Evolutionary conservation across 371 early-diverging fungal genomes (phyloP), one percentile per base, ranked within the genome.

Genomic region (Circinella minor): DNA sequence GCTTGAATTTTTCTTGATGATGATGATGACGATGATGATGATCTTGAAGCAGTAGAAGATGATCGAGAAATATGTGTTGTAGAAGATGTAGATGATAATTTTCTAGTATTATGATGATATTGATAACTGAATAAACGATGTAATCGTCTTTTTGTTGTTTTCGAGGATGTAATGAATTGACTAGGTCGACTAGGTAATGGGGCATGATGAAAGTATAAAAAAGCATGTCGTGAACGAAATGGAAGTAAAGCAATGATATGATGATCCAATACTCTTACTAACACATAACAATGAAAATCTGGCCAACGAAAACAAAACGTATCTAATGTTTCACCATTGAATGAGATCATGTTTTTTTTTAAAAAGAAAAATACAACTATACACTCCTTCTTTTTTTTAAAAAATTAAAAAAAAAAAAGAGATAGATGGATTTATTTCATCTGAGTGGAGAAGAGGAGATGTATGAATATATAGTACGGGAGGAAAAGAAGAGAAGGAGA

Each of bases 231-330:
- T 3, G 78, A 74, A 11, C 62, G 71, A 3, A 75, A 43, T 13
- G 81, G 81, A 13, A 73, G 55, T 36, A 81, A 51, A n/a, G 79
- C 78, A 14, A 81, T 77, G 15, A 75, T 68, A 34, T 57, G 27
- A 3, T 54, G 20, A 13, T 74, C 70, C 0, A 81, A 49, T 4
- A 81, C 72, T 9, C 77, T 71, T 0, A 79, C 74, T 4, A 81
- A 54, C 0, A 79, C 77, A 72, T 75, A 77, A 1, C 74, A 72
- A 34, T 74, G 73, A 59, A 67, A 51, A 3, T 68, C 72, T 5
- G 81, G 71, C 81, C 81, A 81, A 18, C 73, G 72, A 57, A 78
- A 81, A 43, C 75, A 75, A 48, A 81, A 81, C 3, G 79, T 78
- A 46, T 75, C 77, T 0, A 78, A 8, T 4, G 59, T 67, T 15